Evolutionary conservation across 2,329 filamentous ascomycete genomes (phyloP).

Genomic region (Dactylellina leptospora): DNA sequence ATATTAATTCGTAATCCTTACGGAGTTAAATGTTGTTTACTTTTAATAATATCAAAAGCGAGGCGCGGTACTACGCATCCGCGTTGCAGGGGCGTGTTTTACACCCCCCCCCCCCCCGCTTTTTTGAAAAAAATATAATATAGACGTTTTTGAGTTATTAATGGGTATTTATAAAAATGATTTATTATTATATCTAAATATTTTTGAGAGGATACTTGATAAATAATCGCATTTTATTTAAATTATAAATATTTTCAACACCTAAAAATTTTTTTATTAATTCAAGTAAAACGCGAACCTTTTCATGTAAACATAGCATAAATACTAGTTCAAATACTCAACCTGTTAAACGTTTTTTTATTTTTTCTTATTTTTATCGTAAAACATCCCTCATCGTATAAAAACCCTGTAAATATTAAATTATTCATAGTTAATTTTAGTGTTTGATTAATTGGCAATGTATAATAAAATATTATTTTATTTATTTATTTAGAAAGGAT

Average conservation of each 20-base stretch:
- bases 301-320: slow-evolving; percentile 53
- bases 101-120: no score
- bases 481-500: slow-evolving; percentile 54
- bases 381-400: slow-evolving; percentile 19
- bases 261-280: slow-evolving; percentile 34
- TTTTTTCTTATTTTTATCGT: slow-evolving; percentile 13
- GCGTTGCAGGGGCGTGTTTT: no score
- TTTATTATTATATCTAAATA: neutral
- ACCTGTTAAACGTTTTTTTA: slow-evolving; percentile 8
- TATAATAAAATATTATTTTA: slow-evolving; percentile 23
- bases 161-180: slow-evolving; percentile 21
- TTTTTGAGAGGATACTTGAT: neutral
- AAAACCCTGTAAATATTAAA: neutral
- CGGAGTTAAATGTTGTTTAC: neutral
- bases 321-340: slow-evolving; percentile 10
- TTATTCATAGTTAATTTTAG: neutral
- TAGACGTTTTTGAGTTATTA: slow-evolving; percentile 17
- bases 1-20: slow-evolving; percentile 10
- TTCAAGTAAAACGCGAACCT: slow-evolving; percentile 30
- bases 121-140: slow-evolving; percentile 25
- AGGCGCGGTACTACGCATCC: no score
- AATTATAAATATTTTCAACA: neutral
- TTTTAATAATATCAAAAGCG: slow-evolving; percentile 9
- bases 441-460: slow-evolving; percentile 14
- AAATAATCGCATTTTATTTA: neutral